These are phyloP conservation scores for Leptographium radiaticola DNA, from an alignment of 2,329 filamentous ascomycete species.

Conservation along the genomic window DNA sequence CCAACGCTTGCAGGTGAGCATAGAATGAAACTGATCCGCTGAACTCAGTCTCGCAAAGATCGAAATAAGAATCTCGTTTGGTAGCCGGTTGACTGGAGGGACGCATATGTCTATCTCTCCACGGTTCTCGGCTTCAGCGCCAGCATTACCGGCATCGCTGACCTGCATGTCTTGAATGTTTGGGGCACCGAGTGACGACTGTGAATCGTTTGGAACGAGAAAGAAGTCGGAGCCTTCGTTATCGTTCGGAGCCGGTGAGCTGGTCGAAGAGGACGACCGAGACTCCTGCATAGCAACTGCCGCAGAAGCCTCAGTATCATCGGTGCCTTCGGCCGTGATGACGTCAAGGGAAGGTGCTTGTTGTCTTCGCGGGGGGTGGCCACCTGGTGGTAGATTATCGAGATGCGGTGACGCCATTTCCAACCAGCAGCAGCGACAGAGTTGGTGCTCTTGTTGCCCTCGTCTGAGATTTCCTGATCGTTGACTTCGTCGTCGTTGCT, in stretches of 20 bases:
- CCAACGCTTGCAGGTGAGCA: conserved; percentile 93
- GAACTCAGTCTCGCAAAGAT: conserved; percentile 76
- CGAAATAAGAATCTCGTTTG: conserved; percentile 87
- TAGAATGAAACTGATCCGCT: conserved; percentile 69
- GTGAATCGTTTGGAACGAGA: conserved; percentile 76
- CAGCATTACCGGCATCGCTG: conserved; percentile 33
- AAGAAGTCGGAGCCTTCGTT: conserved; percentile 94
- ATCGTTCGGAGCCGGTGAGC: conserved; percentile 61
- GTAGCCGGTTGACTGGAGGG: conserved; percentile 72
- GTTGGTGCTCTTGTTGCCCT: background rate
- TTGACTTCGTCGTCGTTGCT: background rate
- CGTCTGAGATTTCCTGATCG: background rate
- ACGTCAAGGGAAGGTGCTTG: conserved; percentile 13
- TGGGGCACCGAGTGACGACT: conserved; percentile 77
- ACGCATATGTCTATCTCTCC: conserved; percentile 36
- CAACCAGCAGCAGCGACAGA: background rate
- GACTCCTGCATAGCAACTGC: conserved; percentile 29
- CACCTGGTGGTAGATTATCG: background rate
- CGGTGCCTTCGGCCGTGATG: conserved; percentile 12
- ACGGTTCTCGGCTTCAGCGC: conserved; percentile 18
- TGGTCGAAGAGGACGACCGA: conserved; percentile 54
- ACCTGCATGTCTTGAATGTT: conserved; percentile 64
- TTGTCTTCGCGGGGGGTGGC: conserved; percentile 1
- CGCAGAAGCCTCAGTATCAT: conserved; percentile 19
- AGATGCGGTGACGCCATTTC: conserved; percentile 6